phyloP scores from a whole-genome alignment of 2,329 filamentous ascomycete species.

The Pseudocercospora musae region DNA sequence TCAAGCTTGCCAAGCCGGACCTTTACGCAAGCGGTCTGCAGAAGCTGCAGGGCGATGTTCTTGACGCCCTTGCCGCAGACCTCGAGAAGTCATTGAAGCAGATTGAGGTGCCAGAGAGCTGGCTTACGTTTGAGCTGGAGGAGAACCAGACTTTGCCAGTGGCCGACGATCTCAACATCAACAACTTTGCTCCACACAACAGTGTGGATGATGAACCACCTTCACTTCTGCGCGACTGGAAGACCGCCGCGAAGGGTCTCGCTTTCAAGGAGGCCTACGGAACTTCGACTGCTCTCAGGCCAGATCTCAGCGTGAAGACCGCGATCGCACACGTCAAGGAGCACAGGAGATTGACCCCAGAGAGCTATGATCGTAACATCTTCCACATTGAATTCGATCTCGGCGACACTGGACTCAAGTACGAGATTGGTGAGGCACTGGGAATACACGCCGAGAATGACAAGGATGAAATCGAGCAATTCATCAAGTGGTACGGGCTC shows the following conservation, averaged over 20 bases:
- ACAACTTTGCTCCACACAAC: constrained; percentile 78
- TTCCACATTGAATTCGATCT: constrained; percentile 99
- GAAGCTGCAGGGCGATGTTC: constrained; percentile 63
- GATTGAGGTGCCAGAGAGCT: constrained; percentile 73
- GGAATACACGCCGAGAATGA: constrained; percentile 97
- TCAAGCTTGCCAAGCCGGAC: constrained; percentile 70
- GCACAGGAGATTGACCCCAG: constrained; percentile 86
- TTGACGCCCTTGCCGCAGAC: constrained; percentile 58
- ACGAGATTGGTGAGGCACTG: constrained; percentile 95
- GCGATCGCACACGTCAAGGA: constrained; percentile 87
- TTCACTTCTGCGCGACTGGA: constrained; percentile 70
- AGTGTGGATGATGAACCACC: constrained; percentile 70
- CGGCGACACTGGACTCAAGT: constrained; percentile 83
- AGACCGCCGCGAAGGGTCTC: constrained; percentile 79
- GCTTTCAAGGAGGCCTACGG: constrained; percentile 93
- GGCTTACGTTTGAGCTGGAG: constrained; percentile 68
- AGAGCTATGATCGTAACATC: constrained; percentile 93
- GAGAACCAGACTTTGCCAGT: constrained; percentile 51
- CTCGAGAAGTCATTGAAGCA: constrained; percentile 68
- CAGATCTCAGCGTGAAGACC: constrained; percentile 82
- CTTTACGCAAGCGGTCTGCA: constrained; percentile 60
- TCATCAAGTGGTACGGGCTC: constrained; percentile 87
- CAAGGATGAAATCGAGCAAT: constrained; percentile 69
- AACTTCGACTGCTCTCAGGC: constrained; percentile 69
- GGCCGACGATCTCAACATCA: constrained; percentile 65